These are phyloP conservation scores for Hypoxylon rickii DNA, from an alignment of 495 filamentous ascomycete species.

Conservation along the genomic window DNA sequence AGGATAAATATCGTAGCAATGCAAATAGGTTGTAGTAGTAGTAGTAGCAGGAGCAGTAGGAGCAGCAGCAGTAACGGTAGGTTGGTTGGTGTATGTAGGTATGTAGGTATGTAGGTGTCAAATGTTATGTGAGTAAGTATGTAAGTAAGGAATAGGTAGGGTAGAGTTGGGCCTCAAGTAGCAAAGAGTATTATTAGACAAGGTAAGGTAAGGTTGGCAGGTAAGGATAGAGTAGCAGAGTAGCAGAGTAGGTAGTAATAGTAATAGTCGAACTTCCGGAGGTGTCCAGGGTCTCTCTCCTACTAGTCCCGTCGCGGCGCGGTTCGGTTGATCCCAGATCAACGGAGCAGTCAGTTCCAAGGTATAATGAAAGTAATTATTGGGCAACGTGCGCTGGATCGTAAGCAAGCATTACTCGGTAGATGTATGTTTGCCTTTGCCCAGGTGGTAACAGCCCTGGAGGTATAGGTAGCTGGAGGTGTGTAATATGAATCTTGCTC, in stretches of 20 bases:
- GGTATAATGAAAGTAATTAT: conserved; percentile 24
- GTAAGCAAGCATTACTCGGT: conserved; percentile 27
- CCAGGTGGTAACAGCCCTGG: too few species aligned
- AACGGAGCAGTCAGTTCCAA: conserved; percentile 9
- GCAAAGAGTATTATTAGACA: conserved; percentile 32
- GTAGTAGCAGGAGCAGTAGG: too few species aligned
- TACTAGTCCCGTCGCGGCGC: conserved; percentile 30
- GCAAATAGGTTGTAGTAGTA: conserved; percentile 5
- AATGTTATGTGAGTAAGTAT: too few species aligned
- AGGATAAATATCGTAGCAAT: conserved; percentile 4
- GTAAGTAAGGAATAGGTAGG: conserved; percentile 28
- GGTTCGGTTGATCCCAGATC: conserved; percentile 34
- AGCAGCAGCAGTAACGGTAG: too few species aligned
- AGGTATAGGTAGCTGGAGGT: not conserved
- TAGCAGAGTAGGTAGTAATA: too few species aligned
- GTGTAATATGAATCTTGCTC: conserved; percentile 10
- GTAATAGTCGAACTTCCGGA: too few species aligned
- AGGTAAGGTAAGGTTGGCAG: not conserved
- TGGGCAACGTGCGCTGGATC: conserved; percentile 25
- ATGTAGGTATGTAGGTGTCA: not conserved
- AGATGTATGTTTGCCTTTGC: too few species aligned
- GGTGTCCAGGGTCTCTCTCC: conserved; percentile 11
- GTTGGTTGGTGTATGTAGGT: conserved; percentile 3
- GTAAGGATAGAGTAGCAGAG: conserved; percentile 7
- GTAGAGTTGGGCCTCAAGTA: conserved; percentile 36